Percentiles rank a stretch among this genome's conserved stretches.
phyloP scores from a whole-genome alignment of 768 basidiomycete genomes.

The Astraeus odoratus region DNA sequence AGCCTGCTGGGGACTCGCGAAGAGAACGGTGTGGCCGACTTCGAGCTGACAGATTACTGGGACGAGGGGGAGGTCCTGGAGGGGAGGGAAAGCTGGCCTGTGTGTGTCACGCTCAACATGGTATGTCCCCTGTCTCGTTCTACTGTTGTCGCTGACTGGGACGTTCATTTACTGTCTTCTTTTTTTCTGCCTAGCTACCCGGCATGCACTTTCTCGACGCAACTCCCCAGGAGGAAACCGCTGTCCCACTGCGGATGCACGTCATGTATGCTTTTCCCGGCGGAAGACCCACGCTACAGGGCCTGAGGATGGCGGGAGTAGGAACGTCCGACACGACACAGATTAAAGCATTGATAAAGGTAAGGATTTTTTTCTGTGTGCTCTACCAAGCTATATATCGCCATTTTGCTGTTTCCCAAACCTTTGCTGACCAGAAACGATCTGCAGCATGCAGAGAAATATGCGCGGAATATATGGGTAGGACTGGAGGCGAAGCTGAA shows the following conservation, averaged over 20 bases:
- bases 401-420: background rate
- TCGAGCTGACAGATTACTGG: conserved; percentile 84
- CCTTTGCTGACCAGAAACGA: conserved; percentile 35
- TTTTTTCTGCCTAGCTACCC: conserved; percentile 37
- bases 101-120: conserved; percentile 72
- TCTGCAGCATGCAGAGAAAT: conserved; percentile 60
- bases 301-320: conserved; percentile 56
- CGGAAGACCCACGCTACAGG: conserved; percentile 43
- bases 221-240: conserved; percentile 61
- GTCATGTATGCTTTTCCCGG: conserved; percentile 56
- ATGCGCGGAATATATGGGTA: conserved; percentile 49
- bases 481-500: conserved; percentile 58
- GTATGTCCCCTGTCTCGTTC: conserved; percentile 35
- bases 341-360: conserved; percentile 49
- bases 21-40: conserved; percentile 55
- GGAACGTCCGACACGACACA: conserved; percentile 47
- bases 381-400: background rate
- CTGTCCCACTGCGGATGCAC: conserved; percentile 54
- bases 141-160: background rate
- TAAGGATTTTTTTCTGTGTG: conserved; percentile 21
- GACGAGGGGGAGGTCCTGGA: conserved; percentile 69
- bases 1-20: conserved; percentile 52
- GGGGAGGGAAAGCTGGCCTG: conserved; percentile 63
- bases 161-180: background rate
- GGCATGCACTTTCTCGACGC: conserved; percentile 70